Evolutionary conservation across 306 rosid species (phyloP), one percentile per base, ranked within the genome.

Genomic region (Malus sylvestris): DNA sequence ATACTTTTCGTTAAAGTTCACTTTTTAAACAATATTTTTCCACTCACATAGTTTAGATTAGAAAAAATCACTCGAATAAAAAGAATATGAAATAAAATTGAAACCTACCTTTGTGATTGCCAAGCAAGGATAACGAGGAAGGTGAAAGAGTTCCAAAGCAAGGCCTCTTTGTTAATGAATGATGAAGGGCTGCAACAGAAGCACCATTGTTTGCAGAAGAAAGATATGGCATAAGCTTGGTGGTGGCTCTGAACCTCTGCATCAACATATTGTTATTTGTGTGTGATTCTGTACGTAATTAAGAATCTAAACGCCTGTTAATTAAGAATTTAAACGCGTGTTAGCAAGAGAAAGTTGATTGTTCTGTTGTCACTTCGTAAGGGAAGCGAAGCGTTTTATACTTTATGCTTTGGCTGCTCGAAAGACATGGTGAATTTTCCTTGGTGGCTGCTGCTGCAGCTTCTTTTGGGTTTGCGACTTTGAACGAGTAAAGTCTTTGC

Each of bases 231-330:
- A 40, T 35, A 7, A 81, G 53, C 66, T 70, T 76, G 74, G 30
- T 35, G 57, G 84, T 12, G 57, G 81, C 81, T 81, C 88, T 79
- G 35, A 73, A 58, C 49, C 78, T 79, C 80, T 85, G 80, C 75
- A 88, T 81, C 30, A 35, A 20, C 79, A 46, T 12, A 16, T n/a
- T 18, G 49, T 12, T 6, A 35, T 35, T 23, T 25, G 27, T 60
- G 66, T 11, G 19, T 60, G 15, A 25, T 23, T 60, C 3, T 63
- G 8, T 30, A 30, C 10, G 22, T 0, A 30, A 13, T 23, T 6
- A 61, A 61, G 6, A 49, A 49, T 49, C 44, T 8, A 33, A 65
- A 29, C 22, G n/a, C n/a, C 2, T 15, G 20, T 35, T 6, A 35
- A 35, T 6, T 35, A 35, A 35, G 6, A 49, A 49, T 49, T 23